These are phyloP conservation scores for Abelmoschus esculentus DNA, from an alignment of 345 rosid genomes.

Conservation along the genomic window DNA sequence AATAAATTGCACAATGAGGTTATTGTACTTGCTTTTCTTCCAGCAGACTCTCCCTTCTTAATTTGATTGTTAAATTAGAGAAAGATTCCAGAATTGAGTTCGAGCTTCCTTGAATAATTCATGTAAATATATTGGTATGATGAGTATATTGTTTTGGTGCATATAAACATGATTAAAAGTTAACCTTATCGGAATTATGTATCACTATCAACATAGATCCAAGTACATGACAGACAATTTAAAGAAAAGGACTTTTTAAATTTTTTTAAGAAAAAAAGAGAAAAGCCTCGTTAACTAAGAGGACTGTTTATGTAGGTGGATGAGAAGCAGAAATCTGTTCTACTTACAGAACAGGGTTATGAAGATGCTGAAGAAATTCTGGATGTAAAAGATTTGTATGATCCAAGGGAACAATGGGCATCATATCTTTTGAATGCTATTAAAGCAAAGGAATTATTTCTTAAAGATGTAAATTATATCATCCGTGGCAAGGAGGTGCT, in stretches of 20 bases:
- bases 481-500: slow-evolving; percentile 92
- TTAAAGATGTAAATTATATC: slow-evolving; percentile 89
- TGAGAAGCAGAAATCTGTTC: slow-evolving; percentile 87
- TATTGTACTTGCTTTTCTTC: background rate
- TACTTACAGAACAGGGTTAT: slow-evolving; percentile 94
- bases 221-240: background rate
- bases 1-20: background rate
- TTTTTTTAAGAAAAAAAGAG: background rate
- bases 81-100: background rate
- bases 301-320: slow-evolving; percentile 59
- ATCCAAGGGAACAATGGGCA: slow-evolving; percentile 98
- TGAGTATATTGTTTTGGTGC: background rate
- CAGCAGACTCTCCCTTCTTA: background rate
- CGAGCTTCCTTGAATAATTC: background rate
- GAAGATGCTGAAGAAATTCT: slow-evolving; percentile 95
- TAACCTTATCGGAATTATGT: background rate
- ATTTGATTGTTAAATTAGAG: background rate
- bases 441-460: slow-evolving; percentile 90
- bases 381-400: slow-evolving; percentile 85
- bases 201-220: background rate
- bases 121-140: background rate
- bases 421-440: slow-evolving; percentile 83
- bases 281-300: background rate
- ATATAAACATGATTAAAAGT: background rate
- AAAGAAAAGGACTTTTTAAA: too few species aligned